phyloP scores from a whole-genome alignment of 2,329 filamentous ascomycete genomes.

The Nemania diffusa region DNA sequence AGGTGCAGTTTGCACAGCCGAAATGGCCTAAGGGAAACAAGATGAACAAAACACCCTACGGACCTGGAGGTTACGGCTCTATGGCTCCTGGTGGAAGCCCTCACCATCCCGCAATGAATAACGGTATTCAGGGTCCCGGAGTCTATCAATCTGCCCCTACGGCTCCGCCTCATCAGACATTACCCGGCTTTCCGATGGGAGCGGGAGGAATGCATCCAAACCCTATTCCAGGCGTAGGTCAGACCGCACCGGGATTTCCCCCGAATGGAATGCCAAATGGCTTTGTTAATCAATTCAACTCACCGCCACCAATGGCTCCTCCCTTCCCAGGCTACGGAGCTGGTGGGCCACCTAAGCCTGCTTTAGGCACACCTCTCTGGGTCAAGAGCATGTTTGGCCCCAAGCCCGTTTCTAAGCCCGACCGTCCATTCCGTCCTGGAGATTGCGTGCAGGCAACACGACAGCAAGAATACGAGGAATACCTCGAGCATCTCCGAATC shows the following conservation, averaged over 20 bases:
- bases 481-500: conserved; percentile 45
- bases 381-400: conserved; percentile 45
- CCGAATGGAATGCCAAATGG: conserved; percentile 4
- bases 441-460: conserved; percentile 38
- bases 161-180: not conserved
- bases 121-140: not conserved
- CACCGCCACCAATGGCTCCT: not conserved
- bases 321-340: conserved; percentile 9
- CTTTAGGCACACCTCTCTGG: conserved; percentile 27
- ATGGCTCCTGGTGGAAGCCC: not conserved
- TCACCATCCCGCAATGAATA: conserved; percentile 21
- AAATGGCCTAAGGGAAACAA: conserved; percentile 12
- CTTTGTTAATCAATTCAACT: conserved; percentile 6
- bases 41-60: conserved; percentile 6
- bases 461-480: conserved; percentile 48
- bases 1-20: conserved; percentile 8
- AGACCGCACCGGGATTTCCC: not conserved
- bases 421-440: conserved; percentile 39
- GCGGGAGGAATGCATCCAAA: conserved; percentile 2
- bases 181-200: conserved; percentile 11
- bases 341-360: conserved; percentile 1
- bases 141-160: conserved; percentile 16
- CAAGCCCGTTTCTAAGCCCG: conserved; percentile 49
- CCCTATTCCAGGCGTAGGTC: conserved; percentile 3
- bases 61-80: not conserved